phyloP scores from a whole-genome alignment of 176 grass and related monocot species.

The Canna indica region DNA sequence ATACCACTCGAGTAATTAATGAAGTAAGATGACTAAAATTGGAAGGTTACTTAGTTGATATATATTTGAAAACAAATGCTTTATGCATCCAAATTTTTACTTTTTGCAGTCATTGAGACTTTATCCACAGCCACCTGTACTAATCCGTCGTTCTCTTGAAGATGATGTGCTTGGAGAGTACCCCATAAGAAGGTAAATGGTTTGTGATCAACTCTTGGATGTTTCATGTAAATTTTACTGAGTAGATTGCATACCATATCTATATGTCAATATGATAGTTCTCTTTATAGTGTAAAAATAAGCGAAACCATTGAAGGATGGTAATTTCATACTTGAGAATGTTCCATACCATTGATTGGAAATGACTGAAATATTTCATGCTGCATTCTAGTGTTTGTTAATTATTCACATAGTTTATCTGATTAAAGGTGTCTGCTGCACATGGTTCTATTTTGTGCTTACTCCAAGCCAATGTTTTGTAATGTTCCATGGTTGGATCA shows the following conservation, averaged over 20 bases:
- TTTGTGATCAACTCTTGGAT: not conserved
- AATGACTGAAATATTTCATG: not conserved
- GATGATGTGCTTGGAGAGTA: conserved; percentile 81
- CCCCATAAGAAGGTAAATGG: conserved; percentile 58
- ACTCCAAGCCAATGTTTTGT: not conserved
- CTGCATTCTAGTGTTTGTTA: not conserved
- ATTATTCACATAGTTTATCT: not conserved
- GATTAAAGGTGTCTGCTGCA: not conserved
- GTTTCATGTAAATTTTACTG: not conserved
- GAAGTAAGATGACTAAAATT: conserved; percentile 42
- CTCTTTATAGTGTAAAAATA: not conserved
- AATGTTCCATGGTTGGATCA: not conserved
- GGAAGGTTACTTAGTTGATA: conserved; percentile 8
- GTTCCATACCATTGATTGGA: not conserved
- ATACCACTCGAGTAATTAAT: conserved; percentile 89
- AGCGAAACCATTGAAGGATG: not conserved
- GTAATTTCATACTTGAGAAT: not conserved
- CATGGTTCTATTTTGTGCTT: not conserved
- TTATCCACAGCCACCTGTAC: conserved; percentile 87
- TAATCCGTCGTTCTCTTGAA: conserved; percentile 83
- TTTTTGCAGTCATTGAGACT: conserved; percentile 86
- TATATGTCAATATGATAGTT: not conserved
- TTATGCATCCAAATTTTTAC: conserved; percentile 2
- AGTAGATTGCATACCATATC: not conserved
- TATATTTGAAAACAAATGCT: not conserved